These are phyloP conservation scores for Mortierella sp. DNA, from an alignment of 371 early-diverging fungal species.

Conservation along the genomic window DNA sequence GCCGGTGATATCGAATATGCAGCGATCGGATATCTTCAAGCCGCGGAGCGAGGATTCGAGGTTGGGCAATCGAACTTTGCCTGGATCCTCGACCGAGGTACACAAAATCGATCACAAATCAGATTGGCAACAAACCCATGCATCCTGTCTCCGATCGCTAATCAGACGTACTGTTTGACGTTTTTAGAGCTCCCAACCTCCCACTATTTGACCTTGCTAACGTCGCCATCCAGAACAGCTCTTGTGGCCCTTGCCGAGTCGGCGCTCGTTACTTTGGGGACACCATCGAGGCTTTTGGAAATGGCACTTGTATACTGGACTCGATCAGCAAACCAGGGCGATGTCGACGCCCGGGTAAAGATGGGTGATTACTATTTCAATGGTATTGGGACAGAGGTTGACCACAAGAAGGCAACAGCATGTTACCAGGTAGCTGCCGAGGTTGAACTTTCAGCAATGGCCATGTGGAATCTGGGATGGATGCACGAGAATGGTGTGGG, in stretches of 20 bases:
- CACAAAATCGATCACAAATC: too few species aligned
- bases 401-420: conserved; percentile 81
- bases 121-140: too few species aligned
- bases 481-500: conserved; percentile 82
- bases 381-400: conserved; percentile 80
- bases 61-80: conserved; percentile 90
- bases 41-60: conserved; percentile 89
- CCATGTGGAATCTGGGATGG: conserved; percentile 97
- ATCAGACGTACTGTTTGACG: background rate
- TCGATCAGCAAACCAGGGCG: conserved; percentile 94
- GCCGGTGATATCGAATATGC: conserved; percentile 78
- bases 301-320: conserved; percentile 91
- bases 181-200: conserved; percentile 32
- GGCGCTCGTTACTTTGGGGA: conserved; percentile 19
- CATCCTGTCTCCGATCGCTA: background rate
- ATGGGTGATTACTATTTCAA: conserved; percentile 94
- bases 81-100: conserved; percentile 84
- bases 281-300: conserved; percentile 49
- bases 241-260: conserved; percentile 17
- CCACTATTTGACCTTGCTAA: conserved; percentile 27
- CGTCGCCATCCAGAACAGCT: conserved; percentile 33
- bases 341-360: conserved; percentile 89
- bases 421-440: conserved; percentile 94
- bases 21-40: conserved; percentile 75
- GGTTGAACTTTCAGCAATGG: conserved; percentile 79